Percentiles rank a stretch among this genome's conserved stretches.
Conservation (phyloP, 495 filamentous ascomycete genomes). For the Letharia lupina region DNA sequence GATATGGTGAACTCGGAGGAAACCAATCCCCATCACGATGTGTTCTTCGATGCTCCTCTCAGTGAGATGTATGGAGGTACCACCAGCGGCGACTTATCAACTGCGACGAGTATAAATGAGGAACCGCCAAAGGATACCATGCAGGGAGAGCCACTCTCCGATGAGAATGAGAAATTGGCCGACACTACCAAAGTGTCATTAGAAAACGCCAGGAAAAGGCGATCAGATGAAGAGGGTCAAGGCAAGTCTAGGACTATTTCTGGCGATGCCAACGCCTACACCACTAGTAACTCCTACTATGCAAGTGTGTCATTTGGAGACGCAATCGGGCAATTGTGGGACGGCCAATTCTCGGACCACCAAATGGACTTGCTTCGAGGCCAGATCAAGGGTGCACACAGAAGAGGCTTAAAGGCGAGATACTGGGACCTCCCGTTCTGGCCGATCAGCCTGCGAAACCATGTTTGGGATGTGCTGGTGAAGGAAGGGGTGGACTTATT, state of each 20-base stretch:
- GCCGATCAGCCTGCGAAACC: constrained; percentile 65
- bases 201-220: not conserved
- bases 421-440: constrained; percentile 77
- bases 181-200: not conserved
- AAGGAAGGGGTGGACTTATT: constrained; percentile 61
- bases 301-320: constrained; percentile 37
- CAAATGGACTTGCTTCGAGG: constrained; percentile 54
- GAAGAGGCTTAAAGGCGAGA: constrained; percentile 58
- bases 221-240: constrained; percentile 18
- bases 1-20: constrained; percentile 30
- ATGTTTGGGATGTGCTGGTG: constrained; percentile 65
- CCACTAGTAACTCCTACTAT: constrained; percentile 39
- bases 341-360: constrained; percentile 25
- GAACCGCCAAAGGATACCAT: not conserved
- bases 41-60: constrained; percentile 47
- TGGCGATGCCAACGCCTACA: constrained; percentile 26
- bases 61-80: constrained; percentile 19
- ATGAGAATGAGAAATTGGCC: not conserved
- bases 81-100: constrained; percentile 9
- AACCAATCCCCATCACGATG: constrained; percentile 36
- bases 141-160: not conserved
- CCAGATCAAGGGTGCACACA: constrained; percentile 62
- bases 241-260: constrained; percentile 12
- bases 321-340: constrained; percentile 29
- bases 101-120: not conserved